A percentile compares a stretch with the other conserved stretches of the same genome.
Conservation (phyloP, 2,329 filamentous ascomycete genomes). For the Pyrenophora seminiperda region DNA sequence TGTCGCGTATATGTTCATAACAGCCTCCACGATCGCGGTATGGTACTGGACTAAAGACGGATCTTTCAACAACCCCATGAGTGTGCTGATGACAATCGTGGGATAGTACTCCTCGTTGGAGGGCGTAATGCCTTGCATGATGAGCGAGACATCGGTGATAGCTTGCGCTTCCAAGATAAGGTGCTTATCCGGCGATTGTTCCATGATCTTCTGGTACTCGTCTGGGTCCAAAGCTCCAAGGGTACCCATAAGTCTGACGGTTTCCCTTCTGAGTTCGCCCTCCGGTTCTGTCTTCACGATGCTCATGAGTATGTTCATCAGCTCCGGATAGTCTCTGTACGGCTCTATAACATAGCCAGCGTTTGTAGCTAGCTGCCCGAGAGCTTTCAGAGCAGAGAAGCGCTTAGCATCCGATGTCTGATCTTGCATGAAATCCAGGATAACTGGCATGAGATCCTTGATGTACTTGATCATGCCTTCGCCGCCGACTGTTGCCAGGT, state of each 20-base stretch:
- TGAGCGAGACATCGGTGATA: slow-evolving; percentile 91
- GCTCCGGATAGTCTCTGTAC: slow-evolving; percentile 91
- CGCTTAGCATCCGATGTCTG: slow-evolving; percentile 88
- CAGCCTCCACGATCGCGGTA: slow-evolving; percentile 91
- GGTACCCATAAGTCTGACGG: slow-evolving; percentile 95
- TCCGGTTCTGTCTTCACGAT: slow-evolving; percentile 94
- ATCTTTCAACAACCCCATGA: slow-evolving; percentile 90
- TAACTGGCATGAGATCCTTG: slow-evolving; percentile 89
- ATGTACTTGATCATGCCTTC: slow-evolving; percentile 94
- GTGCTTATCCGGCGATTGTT: slow-evolving; percentile 82
- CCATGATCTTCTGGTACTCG: slow-evolving; percentile 92
- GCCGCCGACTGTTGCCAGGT: slow-evolving; percentile 90
- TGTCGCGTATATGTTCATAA: slow-evolving; percentile 98
- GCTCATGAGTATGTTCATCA: slow-evolving; percentile 88
- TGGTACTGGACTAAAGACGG: slow-evolving; percentile 89
- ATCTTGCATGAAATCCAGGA: slow-evolving; percentile 91
- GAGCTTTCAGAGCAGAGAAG: slow-evolving; percentile 85
- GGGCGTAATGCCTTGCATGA: slow-evolving; percentile 96
- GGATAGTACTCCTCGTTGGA: slow-evolving; percentile 99
- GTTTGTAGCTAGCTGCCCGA: slow-evolving; percentile 92
- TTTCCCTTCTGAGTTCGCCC: slow-evolving; percentile 84
- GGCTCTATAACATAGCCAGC: slow-evolving; percentile 97
- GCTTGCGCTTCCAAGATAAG: slow-evolving; percentile 68
- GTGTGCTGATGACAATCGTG: slow-evolving; percentile 94
- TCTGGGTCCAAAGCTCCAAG: slow-evolving; percentile 94